Conservation (phyloP, 2,329 filamentous ascomycete genomes). For the Monilinia fructigena region DNA sequence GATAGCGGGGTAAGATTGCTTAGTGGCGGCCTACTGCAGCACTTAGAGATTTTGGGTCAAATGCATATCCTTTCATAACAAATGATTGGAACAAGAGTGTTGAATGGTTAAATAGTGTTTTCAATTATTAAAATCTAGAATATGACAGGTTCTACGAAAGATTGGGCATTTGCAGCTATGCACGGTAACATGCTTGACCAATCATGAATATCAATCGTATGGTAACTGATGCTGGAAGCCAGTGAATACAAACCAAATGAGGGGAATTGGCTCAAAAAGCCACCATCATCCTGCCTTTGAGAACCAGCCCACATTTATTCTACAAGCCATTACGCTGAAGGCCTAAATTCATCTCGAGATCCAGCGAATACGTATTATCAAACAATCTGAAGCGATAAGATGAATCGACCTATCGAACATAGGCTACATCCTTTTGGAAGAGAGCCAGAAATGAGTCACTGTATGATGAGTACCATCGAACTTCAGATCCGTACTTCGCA, state of each 20-base stretch:
- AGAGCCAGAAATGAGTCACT: slow-evolving; percentile 10
- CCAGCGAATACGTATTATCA: slow-evolving; percentile 2
- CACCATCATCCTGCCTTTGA: background rate
- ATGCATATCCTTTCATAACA: background rate
- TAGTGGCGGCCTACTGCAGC: slow-evolving; percentile 17
- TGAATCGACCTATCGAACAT: slow-evolving; percentile 20
- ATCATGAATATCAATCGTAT: slow-evolving; percentile 13
- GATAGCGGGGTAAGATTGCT: slow-evolving; percentile 14
- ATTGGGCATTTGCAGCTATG: slow-evolving; percentile 2
- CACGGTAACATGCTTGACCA: background rate
- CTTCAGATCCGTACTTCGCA: background rate
- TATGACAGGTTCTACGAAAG: background rate
- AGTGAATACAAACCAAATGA: background rate
- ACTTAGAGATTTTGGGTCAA: background rate
- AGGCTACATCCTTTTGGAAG: slow-evolving; percentile 15
- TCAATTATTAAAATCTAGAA: background rate
- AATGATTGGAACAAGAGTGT: slow-evolving; percentile 7
- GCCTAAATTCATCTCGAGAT: background rate
- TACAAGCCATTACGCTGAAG: background rate
- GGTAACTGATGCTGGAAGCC: slow-evolving; percentile 3
- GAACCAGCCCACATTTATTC: background rate
- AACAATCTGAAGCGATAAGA: background rate
- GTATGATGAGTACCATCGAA: slow-evolving; percentile 13
- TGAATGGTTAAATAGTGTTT: background rate
- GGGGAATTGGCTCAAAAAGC: slow-evolving; percentile 11